Evolutionary conservation across 495 filamentous ascomycete species (phyloP), one percentile per base, ranked within the genome.

Genomic region (Oidiodendron maius): DNA sequence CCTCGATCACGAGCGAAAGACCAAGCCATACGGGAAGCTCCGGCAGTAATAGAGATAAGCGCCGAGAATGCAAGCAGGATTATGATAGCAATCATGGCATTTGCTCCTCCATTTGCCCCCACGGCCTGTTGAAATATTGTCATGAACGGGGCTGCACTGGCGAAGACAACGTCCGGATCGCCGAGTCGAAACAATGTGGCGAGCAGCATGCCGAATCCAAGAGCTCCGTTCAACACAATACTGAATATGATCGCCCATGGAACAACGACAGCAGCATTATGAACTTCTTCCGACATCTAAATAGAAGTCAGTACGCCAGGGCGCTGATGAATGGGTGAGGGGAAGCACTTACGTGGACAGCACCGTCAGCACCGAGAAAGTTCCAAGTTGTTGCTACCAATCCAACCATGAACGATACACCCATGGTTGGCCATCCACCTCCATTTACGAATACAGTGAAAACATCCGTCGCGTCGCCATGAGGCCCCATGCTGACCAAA

Each of bases 1-100:
- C 72, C 76, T 11, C 64, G 61, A 48, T 81, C 77, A 8, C 77
- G 59, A 0, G 76, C 66, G 51, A 81, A 79, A 0, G 75, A 70
- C 74, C 75, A 82, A 24, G 71, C 61, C 54, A 74, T 61, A 9
- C 78, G 66, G 12, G 76, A 79, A 1, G 71, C 60, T 0, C 75
- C 72, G 24, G 75, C 75, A 5, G 74, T 51, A 35, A 73, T 49
- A 37, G 68, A 65, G 44, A 75, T 68, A 38, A 65, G 53, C 20
- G 69, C 61, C 26, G 68, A 63, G 47, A 67, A 64, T 36, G 65
- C 62, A 3, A 71, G 57, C 24, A 71, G 53, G 15, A 65, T 61
- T 23, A 76, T 55, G 15, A 75, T 11, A 5, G 30, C 26, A 2
- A 68, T 60, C 66, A 77, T 69, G 9, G 61, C 53, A 28, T 58